Conservation (phyloP, 495 filamentous ascomycete genomes). For the Geoglossum glabrum region DNA sequence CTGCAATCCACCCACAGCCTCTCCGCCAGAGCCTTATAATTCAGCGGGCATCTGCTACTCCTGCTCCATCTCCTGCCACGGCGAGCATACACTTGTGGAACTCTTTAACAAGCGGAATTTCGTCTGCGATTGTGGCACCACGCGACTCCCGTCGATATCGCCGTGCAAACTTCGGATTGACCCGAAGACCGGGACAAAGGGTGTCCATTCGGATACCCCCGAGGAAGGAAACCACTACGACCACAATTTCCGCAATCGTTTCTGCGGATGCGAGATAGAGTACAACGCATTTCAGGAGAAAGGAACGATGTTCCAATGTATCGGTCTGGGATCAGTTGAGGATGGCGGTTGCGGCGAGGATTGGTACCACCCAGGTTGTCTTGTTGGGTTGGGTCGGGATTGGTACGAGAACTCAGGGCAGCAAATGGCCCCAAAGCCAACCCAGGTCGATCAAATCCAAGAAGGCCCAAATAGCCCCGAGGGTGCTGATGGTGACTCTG, state of each 20-base stretch:
- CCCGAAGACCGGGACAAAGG: constrained; percentile 48
- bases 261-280: constrained; percentile 73
- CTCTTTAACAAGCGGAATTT: constrained; percentile 92
- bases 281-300: constrained; percentile 76
- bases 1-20: constrained; percentile 60
- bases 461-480: neutral
- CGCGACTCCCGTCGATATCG: constrained; percentile 43
- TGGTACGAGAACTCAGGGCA: constrained; percentile 18
- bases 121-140: constrained; percentile 91
- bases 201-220: constrained; percentile 49
- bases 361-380: constrained; percentile 95
- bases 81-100: constrained; percentile 85
- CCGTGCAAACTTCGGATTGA: constrained; percentile 66
- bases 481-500: constrained; percentile 9
- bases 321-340: constrained; percentile 61
- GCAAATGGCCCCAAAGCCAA: constrained; percentile 7
- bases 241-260: constrained; percentile 81
- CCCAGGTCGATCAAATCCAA: neutral
- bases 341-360: constrained; percentile 90
- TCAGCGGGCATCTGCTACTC: constrained; percentile 85
- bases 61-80: constrained; percentile 91
- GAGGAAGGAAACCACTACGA: constrained; percentile 70
- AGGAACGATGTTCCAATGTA: constrained; percentile 98
- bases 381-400: constrained; percentile 53
- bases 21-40: constrained; percentile 38